Evolutionary conservation across 1,139 yeast genomes (phyloP).

Genomic region (Geotrichum restrictum): DNA sequence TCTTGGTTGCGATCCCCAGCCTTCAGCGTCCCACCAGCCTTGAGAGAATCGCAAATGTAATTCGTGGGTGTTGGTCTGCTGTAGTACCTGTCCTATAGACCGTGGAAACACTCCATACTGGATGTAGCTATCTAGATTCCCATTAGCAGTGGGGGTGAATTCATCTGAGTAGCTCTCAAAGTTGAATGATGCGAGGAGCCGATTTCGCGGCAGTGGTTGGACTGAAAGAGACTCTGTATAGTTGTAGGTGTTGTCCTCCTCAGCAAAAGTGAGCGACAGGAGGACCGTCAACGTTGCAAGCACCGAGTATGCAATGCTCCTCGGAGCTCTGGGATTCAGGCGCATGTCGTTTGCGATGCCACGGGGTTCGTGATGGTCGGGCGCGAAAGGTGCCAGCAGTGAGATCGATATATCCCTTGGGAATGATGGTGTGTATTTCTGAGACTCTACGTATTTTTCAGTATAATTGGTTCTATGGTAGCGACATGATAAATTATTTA

Average conservation of each 20-base stretch:
- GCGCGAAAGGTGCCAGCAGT: constrained; percentile 1
- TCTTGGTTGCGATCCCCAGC: constrained; percentile 80
- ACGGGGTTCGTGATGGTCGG: background rate
- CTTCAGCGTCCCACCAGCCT: constrained; percentile 92
- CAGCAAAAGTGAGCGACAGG: background rate
- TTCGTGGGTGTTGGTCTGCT: constrained; percentile 63
- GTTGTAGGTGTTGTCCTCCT: constrained; percentile 11
- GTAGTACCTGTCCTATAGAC: constrained; percentile 72
- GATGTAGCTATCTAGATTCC: constrained; percentile 27
- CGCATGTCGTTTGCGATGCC: background rate
- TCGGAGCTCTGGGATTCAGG: too few species aligned
- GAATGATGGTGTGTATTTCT: background rate
- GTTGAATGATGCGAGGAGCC: constrained; percentile 61
- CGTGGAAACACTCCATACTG: constrained; percentile 79
- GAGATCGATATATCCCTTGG: background rate
- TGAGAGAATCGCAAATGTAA: constrained; percentile 82
- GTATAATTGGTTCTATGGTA: background rate
- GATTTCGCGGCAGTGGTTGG: constrained; percentile 68
- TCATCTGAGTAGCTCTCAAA: constrained; percentile 59
- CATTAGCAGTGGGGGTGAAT: constrained; percentile 34
- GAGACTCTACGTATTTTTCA: background rate
- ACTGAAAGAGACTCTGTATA: constrained; percentile 59
- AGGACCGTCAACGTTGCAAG: background rate
- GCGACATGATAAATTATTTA: too few species aligned
- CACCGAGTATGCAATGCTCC: background rate